Base-by-base conservation (phyloP, 441 rosid genomes). In the Raphanus hybrid region DNA sequence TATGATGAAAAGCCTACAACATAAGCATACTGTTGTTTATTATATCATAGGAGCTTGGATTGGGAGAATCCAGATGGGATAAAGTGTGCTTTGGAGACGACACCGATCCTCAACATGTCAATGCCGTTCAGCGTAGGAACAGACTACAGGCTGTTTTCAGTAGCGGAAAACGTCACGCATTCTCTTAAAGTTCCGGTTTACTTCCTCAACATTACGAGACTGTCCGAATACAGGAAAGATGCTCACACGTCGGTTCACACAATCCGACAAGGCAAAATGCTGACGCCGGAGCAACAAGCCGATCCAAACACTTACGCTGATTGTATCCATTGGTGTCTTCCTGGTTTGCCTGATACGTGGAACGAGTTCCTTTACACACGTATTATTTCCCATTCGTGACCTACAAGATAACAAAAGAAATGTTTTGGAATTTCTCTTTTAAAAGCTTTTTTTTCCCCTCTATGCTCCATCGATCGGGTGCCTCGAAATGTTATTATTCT, bases 161-260 rank as follows among this genome's bases (percentile, higher is more conserved):
- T 85, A 91, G 34, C 34, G 34, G 34, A 29, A 29, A 29, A 92
- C 70, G 84, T 90, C 71, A 90, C 94, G 0, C 70, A 15, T 12
- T 79, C 87, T 16, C 89, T 88, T 85, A 84, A 83, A 74, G 54
- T 81, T 5, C 92, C 86, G 0, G 89, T 90, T 34, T 83, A 88
- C 78, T 90, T 91, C 20, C 43, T 89, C 32, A 81, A 93, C 82
- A 89, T 93, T 0, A 92, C 97, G 0, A 81, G 50, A 4, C 89
- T 93, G 4, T 93, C 96, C 0, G 98, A 91, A 45, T 91, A 87
- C 60, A 80, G 97, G 80, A 93, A 91, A 82, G 98, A 93, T 80
- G 98, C 96, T 14, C 98, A 93, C 60, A 93, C 97, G n/a, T 85
- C 96, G 0, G 88, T 92, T 26, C n/a, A 90, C 65, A 93, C 98